Base-by-base conservation (phyloP, 345 rosid genomes). In the Turnera subulata region DNA sequence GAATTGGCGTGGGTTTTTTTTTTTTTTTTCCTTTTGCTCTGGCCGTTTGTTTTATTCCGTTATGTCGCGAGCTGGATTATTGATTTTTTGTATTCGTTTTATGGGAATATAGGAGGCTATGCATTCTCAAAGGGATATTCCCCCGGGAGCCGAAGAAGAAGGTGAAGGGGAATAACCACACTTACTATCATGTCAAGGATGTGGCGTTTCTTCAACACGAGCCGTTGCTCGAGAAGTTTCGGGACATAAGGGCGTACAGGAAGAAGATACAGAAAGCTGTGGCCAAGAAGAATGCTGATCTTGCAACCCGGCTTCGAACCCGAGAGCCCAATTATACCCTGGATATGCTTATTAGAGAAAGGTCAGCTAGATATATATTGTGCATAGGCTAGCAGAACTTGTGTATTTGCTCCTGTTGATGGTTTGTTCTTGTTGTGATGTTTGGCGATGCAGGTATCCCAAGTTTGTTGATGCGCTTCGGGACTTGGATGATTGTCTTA, bases 61-160 rank as follows among this genome's bases (percentile, higher is more conserved):
- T 12, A 48, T 5, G 10, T 26, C 21, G 14, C 1, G 16, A 0
- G 14, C 16, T n/a, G n/a, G n/a, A n/a, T 11, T 22, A 22, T 25
- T 50, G 16, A 5, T 45, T 46, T 6, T 18, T 16, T 13, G 45
- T 1, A 42, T 16, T 42, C n/a, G 16, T 5, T 37, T 37, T 37
- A 42, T 13, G 45, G 45, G 45, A 42, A 11, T 42, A 42, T 63
- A 93, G 97, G 88, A 84, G 81, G 71, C 57, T 87, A 52, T 85
- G 92, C 70, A 87, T 90, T 63, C 74, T 82, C 38, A 89, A 85
- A 77, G 96, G 97, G 29, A 78, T 90, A 49, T 89, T 88, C 40
- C 99, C 97, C 1, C 76, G 96, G 52, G 96, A 93, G 66, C 97
- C 95, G 0, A 93, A 85, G 79, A 93, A 88, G 84, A 93, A 93